Evolutionary conservation across 768 basidiomycete genomes (phyloP), one percentile per base, ranked within the genome.

Genomic region (Russula brevipes): DNA sequence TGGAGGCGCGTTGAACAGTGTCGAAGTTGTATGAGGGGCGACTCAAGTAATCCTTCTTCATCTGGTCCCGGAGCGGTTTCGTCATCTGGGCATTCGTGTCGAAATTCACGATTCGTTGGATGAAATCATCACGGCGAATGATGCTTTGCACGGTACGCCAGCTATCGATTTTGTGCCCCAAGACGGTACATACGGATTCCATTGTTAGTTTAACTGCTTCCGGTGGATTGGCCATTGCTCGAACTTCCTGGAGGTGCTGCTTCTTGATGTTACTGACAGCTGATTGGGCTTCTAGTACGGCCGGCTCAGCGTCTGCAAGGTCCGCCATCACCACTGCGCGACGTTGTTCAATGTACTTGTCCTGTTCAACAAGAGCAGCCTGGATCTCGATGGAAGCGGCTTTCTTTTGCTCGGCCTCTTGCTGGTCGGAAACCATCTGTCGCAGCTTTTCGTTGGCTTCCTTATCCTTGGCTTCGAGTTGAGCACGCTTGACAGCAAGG

Each of bases 391-490:
- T 93, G 8, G 97, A 99, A 0, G 93, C 94, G 2, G 90, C 82
- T 72, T 98, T 98, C 83, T 98, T 97, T 73, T 95, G 92, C 71
- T 99, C 97, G 2, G 97, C 97, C 72, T 98, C 96, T 72, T 98
- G 96, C 75, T 99, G 96, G 74, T 98, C 96, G 7, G 91, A 82
- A 14, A 99, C 94, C 96, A 99, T 98, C 61, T 93, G 91, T 74
- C 91, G 88, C 45, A 99, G 82, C 76, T 99, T 99, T 71, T 93
- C 92, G 73, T 99, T 98, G 11, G 97, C 97, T 75, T 98, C 92
- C 1, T 85, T 85, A 70, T 97, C 83, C 79, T 99, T 99, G 31
- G 91, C 88, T 72, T 94, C 85, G 36, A 99, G 82, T 70, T 98
- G 94, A 3, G 88, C 85, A 19, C 92, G 86, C 75, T 99, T 99